Conservation (phyloP, 2,329 filamentous ascomycete species). For the Penicillium freii region DNA sequence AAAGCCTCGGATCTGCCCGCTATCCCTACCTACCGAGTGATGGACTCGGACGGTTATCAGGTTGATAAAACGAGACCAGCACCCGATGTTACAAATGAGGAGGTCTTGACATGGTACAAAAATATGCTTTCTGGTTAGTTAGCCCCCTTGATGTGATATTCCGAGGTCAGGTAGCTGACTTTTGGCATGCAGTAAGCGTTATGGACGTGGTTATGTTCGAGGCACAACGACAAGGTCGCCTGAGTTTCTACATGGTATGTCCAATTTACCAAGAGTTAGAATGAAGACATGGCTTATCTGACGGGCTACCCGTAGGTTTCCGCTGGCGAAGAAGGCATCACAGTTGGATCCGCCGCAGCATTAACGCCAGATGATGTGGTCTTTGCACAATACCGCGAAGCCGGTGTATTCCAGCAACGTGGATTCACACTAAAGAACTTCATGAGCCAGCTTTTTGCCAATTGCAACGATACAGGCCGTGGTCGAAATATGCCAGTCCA, state of each 20-base stretch:
- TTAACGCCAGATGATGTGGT: slow-evolving; percentile 82
- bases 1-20: slow-evolving; percentile 69
- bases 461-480: slow-evolving; percentile 71
- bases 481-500: slow-evolving; percentile 98
- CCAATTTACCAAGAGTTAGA: neutral
- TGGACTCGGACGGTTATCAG: slow-evolving; percentile 82
- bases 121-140: slow-evolving; percentile 60
- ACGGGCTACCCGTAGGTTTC: slow-evolving; percentile 54
- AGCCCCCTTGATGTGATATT: neutral
- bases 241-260: slow-evolving; percentile 92
- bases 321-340: slow-evolving; percentile 90
- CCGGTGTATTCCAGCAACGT: slow-evolving; percentile 84
- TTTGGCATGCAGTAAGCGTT: slow-evolving; percentile 59
- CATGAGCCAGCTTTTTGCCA: slow-evolving; percentile 93
- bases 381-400: slow-evolving; percentile 92
- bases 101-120: slow-evolving; percentile 61
- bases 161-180: slow-evolving; percentile 17
- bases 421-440: slow-evolving; percentile 86
- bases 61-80: slow-evolving; percentile 68
- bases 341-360: slow-evolving; percentile 82
- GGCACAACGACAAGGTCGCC: slow-evolving; percentile 86
- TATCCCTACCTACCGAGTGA: slow-evolving; percentile 85
- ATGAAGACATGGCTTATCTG: neutral
- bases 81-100: slow-evolving; percentile 62
- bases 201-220: slow-evolving; percentile 99